These are phyloP conservation scores for Collariella sp. DNA, from an alignment of 495 filamentous ascomycete species.

Conservation along the genomic window DNA sequence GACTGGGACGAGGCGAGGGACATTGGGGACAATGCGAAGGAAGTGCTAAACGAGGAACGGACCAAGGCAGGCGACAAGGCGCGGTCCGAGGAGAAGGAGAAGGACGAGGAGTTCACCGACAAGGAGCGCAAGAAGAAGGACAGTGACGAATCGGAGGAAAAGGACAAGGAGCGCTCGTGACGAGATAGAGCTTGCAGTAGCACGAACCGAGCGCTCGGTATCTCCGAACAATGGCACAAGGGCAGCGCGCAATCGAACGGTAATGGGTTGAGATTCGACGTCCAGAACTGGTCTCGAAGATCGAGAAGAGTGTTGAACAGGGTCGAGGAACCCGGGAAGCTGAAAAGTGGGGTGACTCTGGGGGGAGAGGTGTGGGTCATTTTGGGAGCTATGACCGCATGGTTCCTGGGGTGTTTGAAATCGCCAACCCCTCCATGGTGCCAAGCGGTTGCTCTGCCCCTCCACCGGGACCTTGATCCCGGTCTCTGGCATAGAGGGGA, in stretches of 20 bases:
- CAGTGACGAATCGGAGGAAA: constrained; percentile 15
- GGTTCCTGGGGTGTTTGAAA: no score
- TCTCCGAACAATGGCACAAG: neutral
- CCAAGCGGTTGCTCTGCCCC: no score
- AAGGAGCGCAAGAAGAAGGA: constrained; percentile 36
- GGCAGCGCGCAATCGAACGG: neutral
- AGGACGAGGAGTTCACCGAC: constrained; percentile 43
- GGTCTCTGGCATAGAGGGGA: no score
- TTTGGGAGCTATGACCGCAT: neutral
- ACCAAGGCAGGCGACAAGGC: constrained; percentile 28
- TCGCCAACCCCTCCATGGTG: no score
- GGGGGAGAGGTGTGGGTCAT: no score
- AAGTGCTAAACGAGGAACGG: constrained; percentile 58
- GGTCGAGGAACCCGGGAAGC: no score
- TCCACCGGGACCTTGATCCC: no score
- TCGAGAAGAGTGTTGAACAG: neutral
- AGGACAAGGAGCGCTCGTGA: neutral
- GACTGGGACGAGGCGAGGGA: constrained; percentile 83
- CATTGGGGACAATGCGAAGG: constrained; percentile 61
- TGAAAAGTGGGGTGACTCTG: no score
- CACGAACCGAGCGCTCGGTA: neutral
- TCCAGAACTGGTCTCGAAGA: no score
- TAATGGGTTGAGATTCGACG: neutral
- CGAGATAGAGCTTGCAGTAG: neutral
- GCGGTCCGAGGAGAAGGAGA: constrained; percentile 25